Percentiles rank a stretch among this genome's conserved stretches.
Conservation (phyloP, 1,139 yeast species). For the Citeromyces hawaiiensis region DNA sequence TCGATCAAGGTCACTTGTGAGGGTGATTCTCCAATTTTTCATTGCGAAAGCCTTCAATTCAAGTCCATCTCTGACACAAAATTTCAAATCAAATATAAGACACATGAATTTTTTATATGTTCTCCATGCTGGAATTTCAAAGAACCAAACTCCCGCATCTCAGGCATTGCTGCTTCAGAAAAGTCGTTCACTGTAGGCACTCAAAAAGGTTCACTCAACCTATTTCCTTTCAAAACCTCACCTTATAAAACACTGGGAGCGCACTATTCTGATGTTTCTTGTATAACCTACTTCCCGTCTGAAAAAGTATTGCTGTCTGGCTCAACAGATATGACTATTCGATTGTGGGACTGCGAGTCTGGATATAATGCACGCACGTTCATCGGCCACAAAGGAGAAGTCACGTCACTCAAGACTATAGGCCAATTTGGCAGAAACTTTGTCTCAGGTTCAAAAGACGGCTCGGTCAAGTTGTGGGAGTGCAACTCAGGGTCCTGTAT, state of each 20-base stretch:
- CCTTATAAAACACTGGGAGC: conserved; percentile 16
- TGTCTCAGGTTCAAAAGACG: conserved; percentile 36
- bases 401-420: conserved; percentile 33
- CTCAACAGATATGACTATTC: conserved; percentile 41
- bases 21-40: background rate
- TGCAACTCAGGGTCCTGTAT: conserved; percentile 39
- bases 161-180: background rate
- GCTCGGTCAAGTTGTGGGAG: conserved; percentile 52
- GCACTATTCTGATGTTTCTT: conserved; percentile 32
- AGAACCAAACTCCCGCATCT: background rate
- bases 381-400: conserved; percentile 27
- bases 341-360: conserved; percentile 38
- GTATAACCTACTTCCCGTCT: conserved; percentile 39
- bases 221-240: too few species aligned
- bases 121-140: background rate
- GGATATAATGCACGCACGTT: conserved; percentile 37
- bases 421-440: conserved; percentile 52
- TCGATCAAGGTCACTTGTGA: conserved; percentile 1
- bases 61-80: background rate
- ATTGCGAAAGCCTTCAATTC: background rate
- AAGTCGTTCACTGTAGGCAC: background rate
- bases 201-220: too few species aligned
- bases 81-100: too few species aligned
- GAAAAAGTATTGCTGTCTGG: conserved; percentile 40
- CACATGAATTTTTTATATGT: too few species aligned